Evolutionary conservation across 192 early-diverging fungal genomes (phyloP), one percentile per base, ranked within the genome.

Genomic region (Phlyctochytrium arcticum): DNA sequence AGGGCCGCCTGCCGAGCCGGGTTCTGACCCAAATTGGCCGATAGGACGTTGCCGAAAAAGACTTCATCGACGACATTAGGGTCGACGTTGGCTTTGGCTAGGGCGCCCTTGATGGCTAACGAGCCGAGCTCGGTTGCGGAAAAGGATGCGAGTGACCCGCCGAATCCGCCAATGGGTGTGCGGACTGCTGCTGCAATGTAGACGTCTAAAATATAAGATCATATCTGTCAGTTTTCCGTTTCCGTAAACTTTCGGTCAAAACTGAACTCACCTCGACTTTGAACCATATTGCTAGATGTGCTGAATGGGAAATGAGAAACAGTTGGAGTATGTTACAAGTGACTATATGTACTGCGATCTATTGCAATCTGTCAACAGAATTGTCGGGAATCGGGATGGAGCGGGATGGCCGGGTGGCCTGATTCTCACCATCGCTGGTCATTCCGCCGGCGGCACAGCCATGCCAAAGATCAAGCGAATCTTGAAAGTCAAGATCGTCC

Each of bases 41-140:
- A 89, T 24, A 98, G 72, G 17, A 99, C 96, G 56, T 96, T 96
- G 50, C 96, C 95, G 72, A 95, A 87, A 79, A 96, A 94, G 4
- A 95, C 89, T 72, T 99, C 96, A 68, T 99, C 89, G 29, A 99
- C 90, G 32, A 90, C 82, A 26, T 83, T 80, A 31, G 93, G 78
- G 61, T 89, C 80, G 60, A 97, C 73, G 34, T 79, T 86, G 26
- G 93, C 84, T 65, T 84, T 84, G 36, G 82, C 85, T 29, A 96
- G 79, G 31, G 92, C 92, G 50, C 85, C 90, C 79, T 94, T 90
- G 78, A 96, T 87, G 26, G 92, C 94, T 57, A 90, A 68, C 44
- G 84, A 81, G 36, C 96, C 96, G 37, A 98, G 89, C 71, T 95
- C 79, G 39, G 80, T 75, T 31, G 96, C 94, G 23, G 84, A 71